phyloP scores from a whole-genome alignment of 345 rosid genomes.

The Linum tenue region DNA sequence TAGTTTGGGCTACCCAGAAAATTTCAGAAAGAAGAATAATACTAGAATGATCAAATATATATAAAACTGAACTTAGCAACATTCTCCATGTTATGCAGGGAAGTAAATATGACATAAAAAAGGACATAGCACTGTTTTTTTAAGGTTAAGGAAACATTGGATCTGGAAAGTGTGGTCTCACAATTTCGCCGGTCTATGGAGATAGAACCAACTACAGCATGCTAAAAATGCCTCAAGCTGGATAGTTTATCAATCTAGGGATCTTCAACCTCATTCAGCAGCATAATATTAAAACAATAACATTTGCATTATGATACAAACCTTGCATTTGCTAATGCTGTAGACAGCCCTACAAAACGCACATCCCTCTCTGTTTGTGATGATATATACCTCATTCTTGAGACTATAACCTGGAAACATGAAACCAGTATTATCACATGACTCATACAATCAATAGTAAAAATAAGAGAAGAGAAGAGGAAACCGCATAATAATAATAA shows the following conservation, averaged over 20 bases:
- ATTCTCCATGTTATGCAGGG: not conserved
- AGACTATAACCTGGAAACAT: slow-evolving; percentile 75
- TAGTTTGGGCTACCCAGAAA: not conserved
- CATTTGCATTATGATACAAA: slow-evolving; percentile 14
- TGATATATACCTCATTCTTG: slow-evolving; percentile 97
- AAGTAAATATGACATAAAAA: not conserved
- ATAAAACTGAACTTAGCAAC: not conserved
- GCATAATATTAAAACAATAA: not conserved
- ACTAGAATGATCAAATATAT: not conserved
- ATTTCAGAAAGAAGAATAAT: not conserved
- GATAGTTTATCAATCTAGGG: not conserved
- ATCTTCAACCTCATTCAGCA: not conserved
- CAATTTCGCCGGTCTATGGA: not conserved
- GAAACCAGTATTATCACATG: no score
- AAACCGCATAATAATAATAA: no score
- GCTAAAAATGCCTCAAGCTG: not conserved
- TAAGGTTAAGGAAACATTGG: no score
- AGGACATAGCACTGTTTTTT: not conserved
- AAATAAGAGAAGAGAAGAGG: no score
- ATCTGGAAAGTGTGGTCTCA: not conserved
- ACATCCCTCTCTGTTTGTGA: slow-evolving; percentile 93
- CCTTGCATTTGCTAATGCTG: slow-evolving; percentile 98
- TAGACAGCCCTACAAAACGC: slow-evolving; percentile 91
- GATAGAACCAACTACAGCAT: no score
- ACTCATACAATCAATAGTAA: not conserved